Evolutionary conservation across 2,329 filamentous ascomycete species (phyloP).

Genomic region (Aspergillus costaricaensis): DNA sequence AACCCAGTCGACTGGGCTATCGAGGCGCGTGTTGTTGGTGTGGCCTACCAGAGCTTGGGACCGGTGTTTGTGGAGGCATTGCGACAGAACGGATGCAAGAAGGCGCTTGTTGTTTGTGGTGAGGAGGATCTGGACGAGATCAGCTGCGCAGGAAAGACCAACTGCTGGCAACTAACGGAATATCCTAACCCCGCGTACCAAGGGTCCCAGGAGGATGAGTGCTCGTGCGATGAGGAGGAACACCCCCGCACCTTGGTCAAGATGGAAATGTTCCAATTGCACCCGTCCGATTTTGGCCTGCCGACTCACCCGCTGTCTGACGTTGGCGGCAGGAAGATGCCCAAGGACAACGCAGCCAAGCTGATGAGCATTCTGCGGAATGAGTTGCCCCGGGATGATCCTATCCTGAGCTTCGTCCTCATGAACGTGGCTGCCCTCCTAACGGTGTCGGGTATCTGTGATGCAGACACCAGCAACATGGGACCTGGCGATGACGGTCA

Average conservation of each 20-base stretch:
- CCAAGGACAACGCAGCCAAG: slow-evolving; percentile 83
- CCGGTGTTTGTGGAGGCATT: slow-evolving; percentile 87
- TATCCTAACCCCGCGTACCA: slow-evolving; percentile 49
- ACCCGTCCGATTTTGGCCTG: slow-evolving; percentile 86
- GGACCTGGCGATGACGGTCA: slow-evolving; percentile 76
- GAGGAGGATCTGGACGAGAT: slow-evolving; percentile 95
- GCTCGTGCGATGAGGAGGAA: slow-evolving; percentile 44
- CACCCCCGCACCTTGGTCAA: slow-evolving; percentile 51
- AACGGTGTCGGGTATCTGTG: slow-evolving; percentile 82
- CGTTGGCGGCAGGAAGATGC: slow-evolving; percentile 83
- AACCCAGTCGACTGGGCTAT: slow-evolving; percentile 84
- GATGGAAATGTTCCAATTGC: slow-evolving; percentile 75
- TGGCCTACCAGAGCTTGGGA: slow-evolving; percentile 83
- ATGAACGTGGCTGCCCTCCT: slow-evolving; percentile 91
- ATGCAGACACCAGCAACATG: slow-evolving; percentile 78
- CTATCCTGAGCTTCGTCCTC: slow-evolving; percentile 88
- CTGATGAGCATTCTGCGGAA: slow-evolving; percentile 74
- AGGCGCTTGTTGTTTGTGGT: slow-evolving; percentile 89
- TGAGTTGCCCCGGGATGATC: slow-evolving; percentile 72
- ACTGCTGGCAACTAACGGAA: slow-evolving; percentile 79
- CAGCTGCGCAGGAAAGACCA: slow-evolving; percentile 82
- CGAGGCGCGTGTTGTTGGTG: slow-evolving; percentile 90
- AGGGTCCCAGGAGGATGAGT: slow-evolving; percentile 45
- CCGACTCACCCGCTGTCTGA: slow-evolving; percentile 69
- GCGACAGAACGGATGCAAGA: slow-evolving; percentile 71